Evolutionary conservation across 805 yeast genomes (phyloP), one percentile per base, ranked within the genome.

Genomic region (Torulaspora quercuum): DNA sequence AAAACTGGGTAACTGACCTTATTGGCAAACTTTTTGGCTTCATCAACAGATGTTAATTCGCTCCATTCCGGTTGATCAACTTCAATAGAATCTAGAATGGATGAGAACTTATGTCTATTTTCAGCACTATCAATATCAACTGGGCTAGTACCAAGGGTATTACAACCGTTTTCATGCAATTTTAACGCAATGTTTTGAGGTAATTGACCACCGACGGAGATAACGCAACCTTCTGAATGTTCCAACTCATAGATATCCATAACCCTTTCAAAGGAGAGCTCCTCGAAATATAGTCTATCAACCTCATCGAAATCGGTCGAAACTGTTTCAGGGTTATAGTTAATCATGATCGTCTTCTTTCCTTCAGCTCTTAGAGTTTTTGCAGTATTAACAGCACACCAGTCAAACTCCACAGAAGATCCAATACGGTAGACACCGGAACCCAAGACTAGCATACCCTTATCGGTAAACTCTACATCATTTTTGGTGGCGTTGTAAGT

Each of bases 401-500:
- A 90, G 66, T 90, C 98, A 57, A 90, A 90, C 69, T 92, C 98
- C 37, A 90, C 98, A 20, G 97, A 88, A 2, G 97, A 89, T 42
- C 98, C 98, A 63, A 90, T 90, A 67, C 98, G 79, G 76, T 90
- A 90, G 34, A 92, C 98, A 71, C 98, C 97, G n/a, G 97, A 88
- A 37, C 97, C 98, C 53, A 90, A 73, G 25, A 90, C 97, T 78
- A 92, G 70, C 44, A 92, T 82, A 58, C 97, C 97, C 49, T 84
- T 74, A 42, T 90, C 97, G 54, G 82, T 76, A 59, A 90, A 92
- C 29, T 70, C 75, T 32, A 90, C 81, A 64, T 90, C 98, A 49
- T 80, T 81, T 40, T 78, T 71, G 41, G 85, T 74, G 40, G 97
- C 98, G 58, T 89, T 90, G 69, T 90, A 90, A 31, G 98, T 90